These are phyloP conservation scores for Verticillium longisporum DNA, from an alignment of 2,329 filamentous ascomycete genomes.

Conservation along the genomic window DNA sequence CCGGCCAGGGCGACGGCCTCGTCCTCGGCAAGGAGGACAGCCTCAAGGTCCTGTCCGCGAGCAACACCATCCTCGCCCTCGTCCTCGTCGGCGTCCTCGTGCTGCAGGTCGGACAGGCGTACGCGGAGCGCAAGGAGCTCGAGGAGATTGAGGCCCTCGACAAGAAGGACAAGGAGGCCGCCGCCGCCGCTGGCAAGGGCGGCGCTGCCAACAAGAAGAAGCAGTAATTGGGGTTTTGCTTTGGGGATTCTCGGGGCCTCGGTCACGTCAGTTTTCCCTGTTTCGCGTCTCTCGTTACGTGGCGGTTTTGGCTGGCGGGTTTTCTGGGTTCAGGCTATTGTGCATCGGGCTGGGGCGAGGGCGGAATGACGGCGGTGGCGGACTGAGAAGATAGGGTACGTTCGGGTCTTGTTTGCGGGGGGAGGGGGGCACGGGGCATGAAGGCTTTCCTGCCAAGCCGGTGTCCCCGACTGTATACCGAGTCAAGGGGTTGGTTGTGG, in stretches of 20 bases:
- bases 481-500: background rate
- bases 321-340: too few species aligned
- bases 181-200: constrained; percentile 1
- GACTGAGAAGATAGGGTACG: background rate
- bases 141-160: constrained; percentile 68
- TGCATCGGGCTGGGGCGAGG: background rate
- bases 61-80: constrained; percentile 91
- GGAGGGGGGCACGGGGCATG: background rate
- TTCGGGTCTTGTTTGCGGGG: background rate
- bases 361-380: background rate
- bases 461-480: constrained; percentile 58
- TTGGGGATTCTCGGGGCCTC: too few species aligned
- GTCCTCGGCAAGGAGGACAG: constrained; percentile 80
- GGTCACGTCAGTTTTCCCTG: too few species aligned
- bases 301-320: too few species aligned
- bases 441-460: constrained; percentile 2
- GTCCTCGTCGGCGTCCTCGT: constrained; percentile 88
- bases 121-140: constrained; percentile 87
- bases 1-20: constrained; percentile 26
- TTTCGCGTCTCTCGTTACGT: too few species aligned
- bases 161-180: constrained; percentile 26
- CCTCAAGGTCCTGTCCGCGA: constrained; percentile 83
- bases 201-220: constrained; percentile 10
- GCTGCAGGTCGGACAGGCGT: constrained; percentile 96
- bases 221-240: constrained; percentile 3